A percentile compares a stretch with the other conserved stretches of the same genome.
Evolutionary conservation across 2,329 filamentous ascomycete genomes (phyloP).

Genomic region (Cladosporium austrohemisphaericum): DNA sequence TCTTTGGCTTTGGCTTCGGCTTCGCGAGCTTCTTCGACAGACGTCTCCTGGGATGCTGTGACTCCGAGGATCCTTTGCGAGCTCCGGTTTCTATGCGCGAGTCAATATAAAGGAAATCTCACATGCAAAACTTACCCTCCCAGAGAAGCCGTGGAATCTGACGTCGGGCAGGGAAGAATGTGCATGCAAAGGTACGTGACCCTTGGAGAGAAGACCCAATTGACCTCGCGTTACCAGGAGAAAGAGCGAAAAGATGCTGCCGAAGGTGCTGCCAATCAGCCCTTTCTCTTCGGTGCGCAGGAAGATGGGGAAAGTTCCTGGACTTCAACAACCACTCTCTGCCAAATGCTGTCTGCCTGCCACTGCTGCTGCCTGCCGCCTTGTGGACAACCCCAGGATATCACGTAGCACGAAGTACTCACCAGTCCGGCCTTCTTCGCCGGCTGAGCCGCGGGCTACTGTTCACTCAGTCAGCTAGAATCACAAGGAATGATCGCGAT

Average conservation of each 20-base stretch:
- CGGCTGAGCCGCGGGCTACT: neutral
- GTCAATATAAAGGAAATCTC: neutral
- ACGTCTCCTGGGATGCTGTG: neutral
- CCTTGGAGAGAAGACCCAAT: neutral
- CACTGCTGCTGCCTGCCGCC: too few relatives aligned
- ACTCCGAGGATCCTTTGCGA: neutral
- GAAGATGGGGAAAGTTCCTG: too few relatives aligned
- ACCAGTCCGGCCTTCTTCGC: neutral
- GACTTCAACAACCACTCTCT: too few relatives aligned
- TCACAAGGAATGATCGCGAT: neutral
- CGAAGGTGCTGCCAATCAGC: too few relatives aligned
- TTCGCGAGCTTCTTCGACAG: neutral
- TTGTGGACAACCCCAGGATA: too few relatives aligned
- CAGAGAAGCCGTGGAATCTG: too few relatives aligned
- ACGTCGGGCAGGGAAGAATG: too few relatives aligned
- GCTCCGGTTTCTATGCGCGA: neutral
- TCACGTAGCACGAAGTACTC: too few relatives aligned
- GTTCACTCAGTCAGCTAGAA: neutral
- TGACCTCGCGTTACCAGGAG: too few relatives aligned
- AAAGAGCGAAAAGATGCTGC: neutral
- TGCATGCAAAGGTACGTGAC: neutral
- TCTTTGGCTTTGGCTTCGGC: constrained; percentile 13
- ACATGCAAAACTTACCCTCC: too few relatives aligned
- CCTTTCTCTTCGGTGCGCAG: too few relatives aligned
- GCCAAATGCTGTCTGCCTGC: too few relatives aligned